Evolutionary conservation across 441 rosid genomes (phyloP), one percentile per base, ranked within the genome.

Genomic region (Arabidopsis lyrata): DNA sequence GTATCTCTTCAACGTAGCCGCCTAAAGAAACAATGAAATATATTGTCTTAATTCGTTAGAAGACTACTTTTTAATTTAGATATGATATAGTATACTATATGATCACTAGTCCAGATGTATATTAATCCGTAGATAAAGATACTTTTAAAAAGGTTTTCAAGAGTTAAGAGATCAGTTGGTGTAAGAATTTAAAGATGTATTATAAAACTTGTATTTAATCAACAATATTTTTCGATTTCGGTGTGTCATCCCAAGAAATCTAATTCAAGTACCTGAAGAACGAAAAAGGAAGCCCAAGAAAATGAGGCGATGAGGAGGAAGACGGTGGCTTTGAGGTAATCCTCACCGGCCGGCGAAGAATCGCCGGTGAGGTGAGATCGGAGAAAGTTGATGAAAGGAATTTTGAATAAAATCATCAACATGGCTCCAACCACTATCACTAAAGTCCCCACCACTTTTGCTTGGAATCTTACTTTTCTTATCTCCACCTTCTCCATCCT

Each of bases 201-300:
- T 47, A 15, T 34, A 16, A 34, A 57, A 15, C 27, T 57, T 57
- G 24, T 34, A 57, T 57, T 8, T 24, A 24, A 24, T 24, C 27
- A 24, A 24, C 27, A 24, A 24, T 24, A 24, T 24, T 24, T 22
- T 24, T 24, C 27, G 27, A 24, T 24, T 24, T 24, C 27, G 27
- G 4, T 24, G 18, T 39, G 48, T 41, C 31, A 39, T 60, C 34
- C 29, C 2, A 11, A 60, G 18, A 56, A 34, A 27, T 62, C 8
- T 18, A 50, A 20, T 6, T 10, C 27, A 60, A 36, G 54, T 68
- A 90, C 98, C 90, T 94, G 97, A 68, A 94, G 86, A 78, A 94
- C 87, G 72, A 94, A 94, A 80, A 89, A 86, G 20, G 87, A 80
- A 61, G 99, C 91, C 99, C 99, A 94, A 15, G 99, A 92, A 44